Base-by-base conservation (phyloP, 2,329 filamentous ascomycete species). In the Helotiales sp. region DNA sequence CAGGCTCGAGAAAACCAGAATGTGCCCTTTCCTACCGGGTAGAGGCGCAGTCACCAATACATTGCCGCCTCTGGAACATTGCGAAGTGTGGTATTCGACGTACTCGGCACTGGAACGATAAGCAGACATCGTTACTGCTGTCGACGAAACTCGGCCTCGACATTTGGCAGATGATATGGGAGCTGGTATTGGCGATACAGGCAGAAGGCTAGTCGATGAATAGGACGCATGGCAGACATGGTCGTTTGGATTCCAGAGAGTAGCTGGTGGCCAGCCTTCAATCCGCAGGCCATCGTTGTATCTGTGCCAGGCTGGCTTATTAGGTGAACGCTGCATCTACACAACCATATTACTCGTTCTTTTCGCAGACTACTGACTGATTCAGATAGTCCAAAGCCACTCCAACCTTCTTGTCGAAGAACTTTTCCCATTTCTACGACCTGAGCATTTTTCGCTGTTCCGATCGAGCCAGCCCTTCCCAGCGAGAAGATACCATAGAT, bases 301-400 rank as follows among this genome's bases (percentile, higher is more conserved):
- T n/a, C n/a, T n/a, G n/a, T n/a, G n/a, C n/a, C n/a, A n/a, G n/a
- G n/a, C n/a, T n/a, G n/a, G n/a, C n/a, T n/a, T n/a, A n/a, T n/a
- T n/a, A n/a, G n/a, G n/a, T n/a, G n/a, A n/a, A n/a, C n/a, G 15
- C 36, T 19, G 15, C 36, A 7, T 19, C 36, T 40, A n/a, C n/a
- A n/a, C n/a, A n/a, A n/a, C n/a, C n/a, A n/a, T n/a, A n/a, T n/a
- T n/a, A n/a, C n/a, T 17, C 36, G n/a, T 40, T 40, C 36, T 40
- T 40, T 34, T 65, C 55, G 63, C 49, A 54, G 49, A 15, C n/a
- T 27, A 17, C 22, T 53, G 19, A 57, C 22, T n/a, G 17, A 24
- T 5, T 6, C 36, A 66, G 65, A 47, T 67, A 66, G 49, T 63
- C 65, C 13, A 62, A 67, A 47, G 62, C 57, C 10, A 59, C 66